phyloP scores from a whole-genome alignment of 257 asterid genomes.

The Hygrophila difformis region DNA sequence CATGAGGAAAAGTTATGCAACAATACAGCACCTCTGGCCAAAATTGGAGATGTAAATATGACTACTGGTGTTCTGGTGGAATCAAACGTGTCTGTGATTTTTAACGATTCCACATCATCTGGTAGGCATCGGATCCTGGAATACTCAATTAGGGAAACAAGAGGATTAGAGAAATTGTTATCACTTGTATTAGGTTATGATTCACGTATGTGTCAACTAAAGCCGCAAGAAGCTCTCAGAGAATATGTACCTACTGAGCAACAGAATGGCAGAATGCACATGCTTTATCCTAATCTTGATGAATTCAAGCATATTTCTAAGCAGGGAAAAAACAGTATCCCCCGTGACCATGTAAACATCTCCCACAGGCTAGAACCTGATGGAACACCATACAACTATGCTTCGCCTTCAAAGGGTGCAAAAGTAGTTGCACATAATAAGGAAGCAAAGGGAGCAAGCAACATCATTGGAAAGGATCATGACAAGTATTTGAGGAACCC shows the following conservation, averaged over 20 bases:
- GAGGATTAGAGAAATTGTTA: conserved; percentile 37
- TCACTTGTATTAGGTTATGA: conserved; percentile 41
- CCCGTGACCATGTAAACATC: conserved; percentile 49
- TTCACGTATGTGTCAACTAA: conserved; percentile 34
- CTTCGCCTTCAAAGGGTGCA: conserved; percentile 87
- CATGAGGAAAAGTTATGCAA: conserved; percentile 23
- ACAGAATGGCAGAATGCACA: conserved; percentile 36
- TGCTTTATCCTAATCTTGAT: conserved; percentile 61
- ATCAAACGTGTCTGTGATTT: conserved; percentile 25
- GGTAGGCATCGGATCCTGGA: conserved; percentile 18
- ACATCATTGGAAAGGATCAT: conserved; percentile 74
- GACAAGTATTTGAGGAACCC: conserved; percentile 89
- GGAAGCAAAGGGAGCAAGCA: conserved; percentile 85
- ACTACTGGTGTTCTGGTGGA: conserved; percentile 15
- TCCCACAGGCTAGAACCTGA: conserved; percentile 87
- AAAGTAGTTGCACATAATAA: conserved; percentile 80
- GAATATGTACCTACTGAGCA: conserved; percentile 19
- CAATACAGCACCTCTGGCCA: conserved; percentile 23
- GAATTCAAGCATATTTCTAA: conserved; percentile 60
- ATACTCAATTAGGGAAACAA: conserved; percentile 26
- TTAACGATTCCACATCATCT: conserved; percentile 21
- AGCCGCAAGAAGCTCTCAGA: conserved; percentile 18
- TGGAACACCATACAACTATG: conserved; percentile 83
- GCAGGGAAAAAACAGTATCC: conserved; percentile 37
- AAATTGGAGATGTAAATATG: conserved; percentile 27